These are phyloP conservation scores for Paramecium bursaria DNA, from an alignment of 73 alveolate species.

Conservation along the genomic window DNA sequence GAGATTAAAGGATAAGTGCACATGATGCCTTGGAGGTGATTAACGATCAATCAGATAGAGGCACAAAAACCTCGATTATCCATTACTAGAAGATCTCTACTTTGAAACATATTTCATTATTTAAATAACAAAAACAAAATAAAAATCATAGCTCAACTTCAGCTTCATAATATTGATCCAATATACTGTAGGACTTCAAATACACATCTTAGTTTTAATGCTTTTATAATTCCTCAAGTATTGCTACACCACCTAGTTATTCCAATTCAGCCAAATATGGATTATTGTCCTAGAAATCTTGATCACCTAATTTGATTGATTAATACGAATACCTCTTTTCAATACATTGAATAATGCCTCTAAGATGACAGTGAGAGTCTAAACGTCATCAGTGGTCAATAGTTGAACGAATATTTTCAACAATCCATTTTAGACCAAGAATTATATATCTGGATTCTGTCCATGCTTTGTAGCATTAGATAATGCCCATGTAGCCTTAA, in stretches of 20 bases:
- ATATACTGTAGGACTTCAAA: conserved; percentile 81
- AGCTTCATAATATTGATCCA: conserved; percentile 86
- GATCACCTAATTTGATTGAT: conserved; percentile 53
- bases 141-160: conserved; percentile 75
- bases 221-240: conserved; percentile 86
- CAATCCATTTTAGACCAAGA: conserved; percentile 81
- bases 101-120: too few relatives aligned
- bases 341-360: conserved; percentile 89
- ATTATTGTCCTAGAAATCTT: conserved; percentile 70
- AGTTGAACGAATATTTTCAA: conserved; percentile 76
- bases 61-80: too few relatives aligned
- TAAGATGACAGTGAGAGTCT: conserved; percentile 85
- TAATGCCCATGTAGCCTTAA: conserved; percentile 90
- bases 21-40: too few relatives aligned
- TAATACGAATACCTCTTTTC: conserved; percentile 76
- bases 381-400: conserved; percentile 76
- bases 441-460: conserved; percentile 73
- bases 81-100: too few relatives aligned
- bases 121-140: too few relatives aligned
- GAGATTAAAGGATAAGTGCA: too few relatives aligned
- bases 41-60: too few relatives aligned
- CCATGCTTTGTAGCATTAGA: conserved; percentile 92
- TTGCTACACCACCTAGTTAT: conserved; percentile 82
- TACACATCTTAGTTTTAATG: conserved; percentile 90
- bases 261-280: conserved; percentile 78